Evolutionary conservation across 2,329 filamentous ascomycete species (phyloP).

Genomic region (Arthrobotrys sinensis): DNA sequence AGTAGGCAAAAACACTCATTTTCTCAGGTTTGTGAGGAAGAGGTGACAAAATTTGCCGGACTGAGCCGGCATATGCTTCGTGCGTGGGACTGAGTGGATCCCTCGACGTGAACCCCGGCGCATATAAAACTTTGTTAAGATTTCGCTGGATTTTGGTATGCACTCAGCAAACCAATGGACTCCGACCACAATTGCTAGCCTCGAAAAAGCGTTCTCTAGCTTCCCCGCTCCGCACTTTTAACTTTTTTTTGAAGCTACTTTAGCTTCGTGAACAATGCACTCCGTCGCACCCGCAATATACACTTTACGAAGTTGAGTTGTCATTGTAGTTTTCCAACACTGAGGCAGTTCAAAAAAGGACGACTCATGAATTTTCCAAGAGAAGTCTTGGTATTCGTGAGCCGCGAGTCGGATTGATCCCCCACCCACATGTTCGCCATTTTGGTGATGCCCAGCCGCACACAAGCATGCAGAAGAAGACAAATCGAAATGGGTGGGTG

Average conservation of each 20-base stretch:
- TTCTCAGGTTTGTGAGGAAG: not conserved
- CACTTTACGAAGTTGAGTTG: not conserved
- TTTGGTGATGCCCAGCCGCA: not conserved
- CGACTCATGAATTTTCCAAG: too few relatives aligned
- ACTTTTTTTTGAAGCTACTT: too few relatives aligned
- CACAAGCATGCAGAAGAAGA: not conserved
- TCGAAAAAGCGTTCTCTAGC: too few relatives aligned
- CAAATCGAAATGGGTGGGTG: not conserved
- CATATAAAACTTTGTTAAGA: conserved; percentile 12
- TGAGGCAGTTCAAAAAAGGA: too few relatives aligned
- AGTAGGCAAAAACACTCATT: not conserved
- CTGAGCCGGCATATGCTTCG: not conserved
- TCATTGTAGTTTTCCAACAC: not conserved
- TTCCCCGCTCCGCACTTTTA: too few relatives aligned
- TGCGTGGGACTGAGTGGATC: conserved; percentile 2
- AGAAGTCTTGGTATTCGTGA: not conserved
- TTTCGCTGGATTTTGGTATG: not conserved
- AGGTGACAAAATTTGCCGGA: not conserved
- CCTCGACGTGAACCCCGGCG: conserved; percentile 3
- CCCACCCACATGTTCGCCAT: conserved; percentile 9
- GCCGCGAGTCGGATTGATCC: not conserved
- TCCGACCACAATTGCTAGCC: not conserved
- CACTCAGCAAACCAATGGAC: too few relatives aligned
- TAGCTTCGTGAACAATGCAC: too few relatives aligned
- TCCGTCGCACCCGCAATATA: not conserved